Percentiles rank a stretch among this genome's conserved stretches.
phyloP scores from a whole-genome alignment of 2,329 filamentous ascomycete genomes.

The Parastagonospora nodorum region DNA sequence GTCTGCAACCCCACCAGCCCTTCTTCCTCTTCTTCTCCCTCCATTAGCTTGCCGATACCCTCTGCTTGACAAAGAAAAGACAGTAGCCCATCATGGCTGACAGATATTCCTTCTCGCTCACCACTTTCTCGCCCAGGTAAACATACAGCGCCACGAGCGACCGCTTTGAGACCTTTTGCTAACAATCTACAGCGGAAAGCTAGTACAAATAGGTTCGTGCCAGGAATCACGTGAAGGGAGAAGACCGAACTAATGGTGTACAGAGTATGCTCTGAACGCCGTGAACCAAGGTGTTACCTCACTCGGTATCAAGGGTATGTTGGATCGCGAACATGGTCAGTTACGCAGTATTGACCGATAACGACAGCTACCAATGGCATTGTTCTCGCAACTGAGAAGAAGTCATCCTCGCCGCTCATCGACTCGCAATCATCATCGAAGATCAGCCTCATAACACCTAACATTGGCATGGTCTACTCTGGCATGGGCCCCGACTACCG shows the following conservation, averaged over 20 bases:
- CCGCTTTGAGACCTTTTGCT: conserved; percentile 47
- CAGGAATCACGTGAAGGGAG: background rate
- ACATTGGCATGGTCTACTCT: conserved; percentile 99
- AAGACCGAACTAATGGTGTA: conserved; percentile 18
- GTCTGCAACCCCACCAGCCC: conserved; percentile 16
- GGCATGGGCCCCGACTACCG: conserved; percentile 99
- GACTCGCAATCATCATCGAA: conserved; percentile 94
- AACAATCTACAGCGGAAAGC: conserved; percentile 78
- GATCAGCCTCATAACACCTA: conserved; percentile 96
- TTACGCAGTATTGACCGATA: background rate
- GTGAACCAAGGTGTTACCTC: conserved; percentile 99
- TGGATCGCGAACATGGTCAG: background rate
- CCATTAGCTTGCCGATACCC: conserved; percentile 1
- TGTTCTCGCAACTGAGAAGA: conserved; percentile 98
- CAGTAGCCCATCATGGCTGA: conserved; percentile 74
- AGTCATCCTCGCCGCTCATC: conserved; percentile 96
- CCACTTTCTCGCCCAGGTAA: conserved; percentile 99
- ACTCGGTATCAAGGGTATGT: conserved; percentile 91
- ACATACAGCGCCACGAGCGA: conserved; percentile 35
- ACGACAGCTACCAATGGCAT: conserved; percentile 93
- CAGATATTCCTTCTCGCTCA: conserved; percentile 98
- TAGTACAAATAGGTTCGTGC: conserved; percentile 89
- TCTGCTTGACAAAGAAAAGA: conserved; percentile 1
- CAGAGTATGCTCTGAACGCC: conserved; percentile 98
- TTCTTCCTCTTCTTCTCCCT: conserved; percentile 7